Evolutionary conservation across 805 yeast species (phyloP), one percentile per base, ranked within the genome.

Genomic region (Priceomyces fermenticarens): DNA sequence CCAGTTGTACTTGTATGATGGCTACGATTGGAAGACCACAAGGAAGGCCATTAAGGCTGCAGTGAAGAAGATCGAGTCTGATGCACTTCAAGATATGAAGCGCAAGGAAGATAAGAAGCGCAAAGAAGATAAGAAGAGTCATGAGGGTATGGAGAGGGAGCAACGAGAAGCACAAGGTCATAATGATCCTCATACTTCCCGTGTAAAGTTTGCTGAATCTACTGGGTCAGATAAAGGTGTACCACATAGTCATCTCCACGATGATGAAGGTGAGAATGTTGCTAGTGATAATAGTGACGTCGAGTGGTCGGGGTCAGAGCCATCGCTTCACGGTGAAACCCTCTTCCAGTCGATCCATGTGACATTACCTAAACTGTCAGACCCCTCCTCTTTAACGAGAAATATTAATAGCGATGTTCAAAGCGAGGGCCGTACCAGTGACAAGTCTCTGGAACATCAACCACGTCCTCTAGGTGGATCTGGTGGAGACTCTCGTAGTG

Each of bases 21-120:
- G 99, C 0, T 93, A 83, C 55, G 98, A 93, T 52, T 89, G 97
- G 95, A 76, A 75, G 41, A 77, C 78, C 32, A 88, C 98, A 0
- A 73, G 95, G 42, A 70, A 69, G 16, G 70, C 81, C 0, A 82
- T 93, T 23, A 66, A 70, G 9, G 75, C 73, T n/a, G 85, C 87
- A 0, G 81, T 90, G 0, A 75, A 75, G 40, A 63, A 76, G 9
- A 76, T 88, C 6, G 88, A 83, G 48, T 66, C 60, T 5, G 70
- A 66, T 32, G 81, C 75, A 2, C 59, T 60, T 20, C 60, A 59
- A 15, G 52, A 53, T 17, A 34, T 39, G 32, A 46, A 39, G 36
- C 20, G 31, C 35, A 27, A 9, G 14, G 39, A 35, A 11, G n/a
- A 13, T 10, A 23, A 35, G 20, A 20, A 20, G 25, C 25, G 25